Conservation (phyloP, 306 rosid species). For the Canavalia ensiformis region DNA sequence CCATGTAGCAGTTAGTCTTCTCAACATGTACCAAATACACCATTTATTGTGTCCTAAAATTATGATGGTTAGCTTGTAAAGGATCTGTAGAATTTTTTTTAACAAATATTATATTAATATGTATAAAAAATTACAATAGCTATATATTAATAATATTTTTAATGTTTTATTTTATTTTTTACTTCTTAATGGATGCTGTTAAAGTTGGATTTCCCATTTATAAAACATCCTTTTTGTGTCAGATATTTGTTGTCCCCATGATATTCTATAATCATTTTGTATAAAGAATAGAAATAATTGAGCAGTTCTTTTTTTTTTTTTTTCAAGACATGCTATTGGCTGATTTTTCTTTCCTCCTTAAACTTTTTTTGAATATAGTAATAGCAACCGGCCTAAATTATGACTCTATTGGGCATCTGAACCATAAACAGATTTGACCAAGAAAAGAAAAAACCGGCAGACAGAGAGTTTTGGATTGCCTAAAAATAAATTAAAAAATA, state of each 20-base stretch:
- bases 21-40: conserved; percentile 48
- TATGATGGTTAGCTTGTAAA: conserved; percentile 1
- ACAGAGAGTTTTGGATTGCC: background rate
- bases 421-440: conserved; percentile 19
- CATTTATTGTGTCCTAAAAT: conserved; percentile 31
- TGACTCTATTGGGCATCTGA: conserved; percentile 49
- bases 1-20: conserved; percentile 40
- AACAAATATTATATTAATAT: no score
- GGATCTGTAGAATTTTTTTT: no score
- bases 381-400: conserved; percentile 15
- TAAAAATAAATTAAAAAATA: background rate
- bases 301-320: background rate
- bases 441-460: background rate
- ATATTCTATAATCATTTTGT: conserved; percentile 32
- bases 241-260: conserved; percentile 31
- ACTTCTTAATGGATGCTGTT: no score
- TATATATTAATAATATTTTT: no score
- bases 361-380: conserved; percentile 18
- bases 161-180: no score
- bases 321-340: conserved; percentile 55
- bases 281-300: conserved; percentile 32
- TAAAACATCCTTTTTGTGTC: conserved; percentile 26
- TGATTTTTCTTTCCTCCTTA: conserved; percentile 13
- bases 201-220: background rate
- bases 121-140: no score